phyloP scores from a whole-genome alignment of 2,329 filamentous ascomycete genomes.

The Alternaria longipes region DNA sequence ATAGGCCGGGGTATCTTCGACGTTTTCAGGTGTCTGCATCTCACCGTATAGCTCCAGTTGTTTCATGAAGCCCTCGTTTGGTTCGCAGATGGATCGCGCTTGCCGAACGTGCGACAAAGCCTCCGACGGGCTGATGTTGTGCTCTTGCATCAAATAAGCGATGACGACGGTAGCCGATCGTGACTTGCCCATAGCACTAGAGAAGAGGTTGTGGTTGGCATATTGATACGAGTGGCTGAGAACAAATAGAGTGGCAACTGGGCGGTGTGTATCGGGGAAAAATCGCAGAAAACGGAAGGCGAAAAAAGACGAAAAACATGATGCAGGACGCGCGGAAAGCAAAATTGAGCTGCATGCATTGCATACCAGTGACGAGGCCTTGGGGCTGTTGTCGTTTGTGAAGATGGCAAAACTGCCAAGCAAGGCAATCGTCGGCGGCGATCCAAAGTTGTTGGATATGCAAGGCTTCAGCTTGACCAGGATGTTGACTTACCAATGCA shows the following conservation, averaged over 20 bases:
- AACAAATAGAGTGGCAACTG: slow-evolving; percentile 44
- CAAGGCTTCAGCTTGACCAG: slow-evolving; percentile 47
- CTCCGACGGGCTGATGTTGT: slow-evolving; percentile 63
- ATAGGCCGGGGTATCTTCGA: slow-evolving; percentile 77
- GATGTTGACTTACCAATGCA: slow-evolving; percentile 71
- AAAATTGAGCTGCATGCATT: slow-evolving; percentile 20
- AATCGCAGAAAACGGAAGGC: slow-evolving; percentile 30
- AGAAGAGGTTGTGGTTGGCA: slow-evolving; percentile 45
- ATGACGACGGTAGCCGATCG: slow-evolving; percentile 85
- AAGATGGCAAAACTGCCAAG: slow-evolving; percentile 50
- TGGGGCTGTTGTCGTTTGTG: slow-evolving; percentile 23
- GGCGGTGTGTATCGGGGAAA: slow-evolving; percentile 42
- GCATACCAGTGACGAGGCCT: slow-evolving; percentile 15
- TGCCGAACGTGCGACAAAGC: slow-evolving; percentile 76
- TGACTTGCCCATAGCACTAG: slow-evolving; percentile 94
- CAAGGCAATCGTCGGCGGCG: slow-evolving; percentile 34
- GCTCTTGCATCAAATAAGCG: slow-evolving; percentile 78
- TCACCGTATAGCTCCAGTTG: slow-evolving; percentile 88
- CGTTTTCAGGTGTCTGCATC: slow-evolving; percentile 79
- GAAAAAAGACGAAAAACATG: slow-evolving; percentile 22
- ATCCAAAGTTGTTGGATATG: slow-evolving; percentile 42
- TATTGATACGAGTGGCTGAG: slow-evolving; percentile 40
- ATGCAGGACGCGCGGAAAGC: slow-evolving; percentile 37
- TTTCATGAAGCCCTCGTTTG: slow-evolving; percentile 89
- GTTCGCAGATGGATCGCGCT: slow-evolving; percentile 80